Conservation (phyloP, 768 basidiomycete species). For the Sarcomyxa edulis region DNA sequence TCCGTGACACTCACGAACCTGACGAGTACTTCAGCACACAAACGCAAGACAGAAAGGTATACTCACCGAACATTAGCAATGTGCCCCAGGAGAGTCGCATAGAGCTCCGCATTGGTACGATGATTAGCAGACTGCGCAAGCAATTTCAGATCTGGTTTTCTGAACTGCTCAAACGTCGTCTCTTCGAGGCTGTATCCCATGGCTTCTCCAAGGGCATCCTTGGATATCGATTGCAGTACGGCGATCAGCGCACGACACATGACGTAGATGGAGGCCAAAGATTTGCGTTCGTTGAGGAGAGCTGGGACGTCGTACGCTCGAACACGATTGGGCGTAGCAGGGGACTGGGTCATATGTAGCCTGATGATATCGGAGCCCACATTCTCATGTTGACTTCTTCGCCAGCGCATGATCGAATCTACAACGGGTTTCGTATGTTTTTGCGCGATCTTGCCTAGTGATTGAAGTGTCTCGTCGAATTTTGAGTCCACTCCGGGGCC, state of each 20-base stretch:
- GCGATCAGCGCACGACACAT: constrained; percentile 84
- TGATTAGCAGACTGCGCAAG: constrained; percentile 69
- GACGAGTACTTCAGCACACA: not conserved
- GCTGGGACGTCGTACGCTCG: constrained; percentile 43
- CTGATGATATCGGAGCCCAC: constrained; percentile 45
- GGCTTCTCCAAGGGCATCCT: constrained; percentile 73
- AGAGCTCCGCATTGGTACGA: constrained; percentile 75
- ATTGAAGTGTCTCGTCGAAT: constrained; percentile 82
- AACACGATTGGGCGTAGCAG: constrained; percentile 22
- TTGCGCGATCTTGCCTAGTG: constrained; percentile 81
- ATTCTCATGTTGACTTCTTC: constrained; percentile 67
- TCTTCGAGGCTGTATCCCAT: constrained; percentile 82
- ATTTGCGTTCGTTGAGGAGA: constrained; percentile 64
- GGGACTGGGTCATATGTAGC: constrained; percentile 40
- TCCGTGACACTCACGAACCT: constrained; percentile 94
- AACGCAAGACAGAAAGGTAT: not conserved
- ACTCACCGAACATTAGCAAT: constrained; percentile 75
- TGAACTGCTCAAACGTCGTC: constrained; percentile 83
- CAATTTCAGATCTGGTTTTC: constrained; percentile 63
- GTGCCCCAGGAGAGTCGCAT: constrained; percentile 79
- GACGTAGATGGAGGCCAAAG: constrained; percentile 83
- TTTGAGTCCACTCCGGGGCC: constrained; percentile 69
- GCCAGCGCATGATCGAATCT: constrained; percentile 86
- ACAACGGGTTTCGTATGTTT: constrained; percentile 81
- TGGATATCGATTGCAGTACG: constrained; percentile 65